phyloP scores from a whole-genome alignment of 805 yeast species.

The Pichia deserticola region DNA sequence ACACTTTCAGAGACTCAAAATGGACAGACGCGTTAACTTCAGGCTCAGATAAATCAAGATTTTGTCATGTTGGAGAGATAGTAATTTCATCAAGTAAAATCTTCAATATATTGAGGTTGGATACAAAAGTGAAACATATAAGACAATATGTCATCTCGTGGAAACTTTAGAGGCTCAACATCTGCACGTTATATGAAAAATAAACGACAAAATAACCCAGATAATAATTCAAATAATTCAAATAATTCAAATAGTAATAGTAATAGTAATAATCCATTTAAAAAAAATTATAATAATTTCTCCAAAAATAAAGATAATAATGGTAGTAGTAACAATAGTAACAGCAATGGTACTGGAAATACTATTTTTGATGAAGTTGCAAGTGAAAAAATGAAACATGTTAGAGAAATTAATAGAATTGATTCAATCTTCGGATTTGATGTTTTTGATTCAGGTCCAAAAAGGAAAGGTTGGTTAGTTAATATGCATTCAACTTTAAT shows the following conservation, averaged over 20 bases:
- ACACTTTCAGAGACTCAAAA: no score
- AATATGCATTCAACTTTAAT: slow-evolving; percentile 88
- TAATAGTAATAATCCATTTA: not conserved
- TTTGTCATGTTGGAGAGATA: no score
- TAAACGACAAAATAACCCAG: not conserved
- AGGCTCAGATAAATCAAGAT: no score
- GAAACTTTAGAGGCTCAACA: slow-evolving; percentile 16
- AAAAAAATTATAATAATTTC: slow-evolving; percentile 16
- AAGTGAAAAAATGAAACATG: slow-evolving; percentile 41
- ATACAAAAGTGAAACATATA: no score
- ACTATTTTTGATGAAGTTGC: slow-evolving; percentile 8
- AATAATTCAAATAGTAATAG: no score
- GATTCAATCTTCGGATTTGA: slow-evolving; percentile 88
- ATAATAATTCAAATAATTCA: no score
- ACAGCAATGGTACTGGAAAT: not conserved
- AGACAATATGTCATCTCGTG: slow-evolving; percentile 12
- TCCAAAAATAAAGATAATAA: slow-evolving; percentile 5
- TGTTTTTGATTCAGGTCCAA: slow-evolving; percentile 63
- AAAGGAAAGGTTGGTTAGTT: slow-evolving; percentile 79
- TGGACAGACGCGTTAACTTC: no score
- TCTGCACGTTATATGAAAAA: slow-evolving; percentile 25
- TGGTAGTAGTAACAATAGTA: no score
- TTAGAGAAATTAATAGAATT: slow-evolving; percentile 53
- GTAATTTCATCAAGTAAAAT: no score
- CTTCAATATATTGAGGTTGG: no score